A percentile compares a stretch with the other conserved stretches of the same genome.
Evolutionary conservation across 2,329 filamentous ascomycete species (phyloP).

Genomic region (Ophiostoma novo-ulmi): DNA sequence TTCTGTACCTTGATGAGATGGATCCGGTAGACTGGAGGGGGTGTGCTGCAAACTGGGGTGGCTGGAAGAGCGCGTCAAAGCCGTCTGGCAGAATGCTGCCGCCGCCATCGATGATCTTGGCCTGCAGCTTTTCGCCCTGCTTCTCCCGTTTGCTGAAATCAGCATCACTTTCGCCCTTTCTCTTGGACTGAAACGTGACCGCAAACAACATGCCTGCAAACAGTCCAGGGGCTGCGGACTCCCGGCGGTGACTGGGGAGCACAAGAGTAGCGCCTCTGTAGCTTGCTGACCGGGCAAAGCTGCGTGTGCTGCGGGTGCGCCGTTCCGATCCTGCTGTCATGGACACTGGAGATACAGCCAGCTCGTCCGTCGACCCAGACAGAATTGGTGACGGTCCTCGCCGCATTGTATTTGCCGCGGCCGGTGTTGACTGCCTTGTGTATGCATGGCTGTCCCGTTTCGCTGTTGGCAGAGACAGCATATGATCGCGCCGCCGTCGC

Average conservation of each 20-base stretch:
- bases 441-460: background rate
- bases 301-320: conserved; percentile 29
- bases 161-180: conserved; percentile 50
- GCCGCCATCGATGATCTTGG: conserved; percentile 63
- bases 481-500: conserved; percentile 10
- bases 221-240: conserved; percentile 35
- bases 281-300: background rate
- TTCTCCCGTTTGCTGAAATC: conserved; percentile 33
- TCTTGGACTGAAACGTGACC: conserved; percentile 60
- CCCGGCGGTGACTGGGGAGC: conserved; percentile 15
- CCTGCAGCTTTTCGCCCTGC: conserved; percentile 47
- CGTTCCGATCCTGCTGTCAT: conserved; percentile 29
- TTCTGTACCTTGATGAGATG: background rate
- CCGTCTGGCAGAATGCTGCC: conserved; percentile 67
- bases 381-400: conserved; percentile 26
- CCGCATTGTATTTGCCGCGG: background rate
- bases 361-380: conserved; percentile 44
- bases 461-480: background rate
- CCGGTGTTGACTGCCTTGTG: background rate
- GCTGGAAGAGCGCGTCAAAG: conserved; percentile 75
- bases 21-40: conserved; percentile 24
- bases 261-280: conserved; percentile 19
- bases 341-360: conserved; percentile 39
- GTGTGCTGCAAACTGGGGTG: conserved; percentile 34
- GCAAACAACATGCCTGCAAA: conserved; percentile 86